Conservation (phyloP, 371 early-diverging fungal species). For the Mortierella sp. region DNA sequence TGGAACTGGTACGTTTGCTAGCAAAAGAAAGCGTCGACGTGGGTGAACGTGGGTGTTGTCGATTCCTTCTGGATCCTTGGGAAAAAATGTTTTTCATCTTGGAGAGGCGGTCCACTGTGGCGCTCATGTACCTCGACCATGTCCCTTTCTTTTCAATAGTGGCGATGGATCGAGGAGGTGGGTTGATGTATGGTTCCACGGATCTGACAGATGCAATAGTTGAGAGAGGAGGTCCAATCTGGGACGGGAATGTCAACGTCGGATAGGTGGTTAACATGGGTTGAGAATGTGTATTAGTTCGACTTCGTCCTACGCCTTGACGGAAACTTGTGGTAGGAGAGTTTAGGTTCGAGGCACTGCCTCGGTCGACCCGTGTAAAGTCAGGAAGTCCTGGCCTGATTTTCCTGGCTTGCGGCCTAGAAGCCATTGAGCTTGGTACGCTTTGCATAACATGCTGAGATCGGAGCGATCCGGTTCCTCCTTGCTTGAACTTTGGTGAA, state of each 20-base stretch:
- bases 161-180: constrained; percentile 26
- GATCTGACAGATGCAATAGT: constrained; percentile 17
- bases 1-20: constrained; percentile 1
- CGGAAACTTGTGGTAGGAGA: constrained; percentile 1
- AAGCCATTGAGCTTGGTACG: constrained; percentile 12
- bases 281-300: constrained; percentile 9
- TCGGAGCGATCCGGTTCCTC: constrained; percentile 4
- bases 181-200: constrained; percentile 43
- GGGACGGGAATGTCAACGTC: not conserved
- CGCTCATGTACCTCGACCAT: constrained; percentile 39
- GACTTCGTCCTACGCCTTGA: constrained; percentile 6
- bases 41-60: constrained; percentile 6
- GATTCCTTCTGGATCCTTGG: constrained; percentile 7
- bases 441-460: constrained; percentile 13
- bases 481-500: not conserved
- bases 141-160: constrained; percentile 26
- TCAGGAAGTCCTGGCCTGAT: constrained; percentile 18
- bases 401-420: constrained; percentile 6
- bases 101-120: constrained; percentile 35
- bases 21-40: constrained; percentile 9
- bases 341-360: not conserved
- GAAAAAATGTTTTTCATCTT: constrained; percentile 39
- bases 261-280: constrained; percentile 12
- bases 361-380: constrained; percentile 3
- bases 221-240: not conserved